These are phyloP conservation scores for Cryptosporidium muris DNA, from an alignment of 169 alveolate species.

Conservation along the genomic window DNA sequence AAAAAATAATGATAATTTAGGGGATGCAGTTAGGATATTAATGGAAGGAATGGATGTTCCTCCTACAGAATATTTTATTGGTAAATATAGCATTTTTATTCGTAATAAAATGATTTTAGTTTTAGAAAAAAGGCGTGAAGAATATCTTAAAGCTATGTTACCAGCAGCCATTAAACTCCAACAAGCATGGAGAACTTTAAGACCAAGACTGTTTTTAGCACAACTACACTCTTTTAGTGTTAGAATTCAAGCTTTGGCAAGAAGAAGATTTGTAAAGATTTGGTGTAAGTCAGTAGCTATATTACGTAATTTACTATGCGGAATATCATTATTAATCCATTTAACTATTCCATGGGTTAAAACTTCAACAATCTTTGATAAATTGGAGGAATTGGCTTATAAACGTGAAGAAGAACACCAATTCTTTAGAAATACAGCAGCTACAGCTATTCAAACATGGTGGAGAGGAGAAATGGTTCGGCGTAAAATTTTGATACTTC, in stretches of 20 bases:
- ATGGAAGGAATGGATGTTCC: slow-evolving; percentile 60
- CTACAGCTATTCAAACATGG: slow-evolving; percentile 68
- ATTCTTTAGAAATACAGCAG: slow-evolving; percentile 62
- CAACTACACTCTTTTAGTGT: slow-evolving; percentile 35
- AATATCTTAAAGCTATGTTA: slow-evolving; percentile 30
- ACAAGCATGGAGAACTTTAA: slow-evolving; percentile 69
- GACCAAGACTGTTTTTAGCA: slow-evolving; percentile 40
- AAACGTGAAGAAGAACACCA: slow-evolving; percentile 60
- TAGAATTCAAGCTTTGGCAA: slow-evolving; percentile 57
- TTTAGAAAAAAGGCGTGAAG: slow-evolving; percentile 64
- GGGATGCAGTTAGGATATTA: slow-evolving; percentile 30
- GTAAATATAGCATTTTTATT: slow-evolving; percentile 28
- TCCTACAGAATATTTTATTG: slow-evolving; percentile 58
- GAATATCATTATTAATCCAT: slow-evolving; percentile 45
- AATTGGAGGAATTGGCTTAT: slow-evolving; percentile 56
- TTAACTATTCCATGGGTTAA: slow-evolving; percentile 69
- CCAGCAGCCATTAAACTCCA: slow-evolving; percentile 65
- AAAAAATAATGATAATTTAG: slow-evolving; percentile 38
- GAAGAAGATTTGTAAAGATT: slow-evolving; percentile 47
- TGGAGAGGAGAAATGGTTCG: slow-evolving; percentile 73
- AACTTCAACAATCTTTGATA: slow-evolving; percentile 67
- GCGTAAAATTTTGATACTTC: slow-evolving; percentile 22
- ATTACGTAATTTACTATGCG: slow-evolving; percentile 51
- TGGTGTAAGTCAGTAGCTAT: slow-evolving; percentile 30
- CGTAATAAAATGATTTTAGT: slow-evolving; percentile 65